A percentile compares a stretch with the other conserved stretches of the same genome.
Conservation (phyloP, 352 stramenopile species). For the Chrysophaeum taylorii region DNA sequence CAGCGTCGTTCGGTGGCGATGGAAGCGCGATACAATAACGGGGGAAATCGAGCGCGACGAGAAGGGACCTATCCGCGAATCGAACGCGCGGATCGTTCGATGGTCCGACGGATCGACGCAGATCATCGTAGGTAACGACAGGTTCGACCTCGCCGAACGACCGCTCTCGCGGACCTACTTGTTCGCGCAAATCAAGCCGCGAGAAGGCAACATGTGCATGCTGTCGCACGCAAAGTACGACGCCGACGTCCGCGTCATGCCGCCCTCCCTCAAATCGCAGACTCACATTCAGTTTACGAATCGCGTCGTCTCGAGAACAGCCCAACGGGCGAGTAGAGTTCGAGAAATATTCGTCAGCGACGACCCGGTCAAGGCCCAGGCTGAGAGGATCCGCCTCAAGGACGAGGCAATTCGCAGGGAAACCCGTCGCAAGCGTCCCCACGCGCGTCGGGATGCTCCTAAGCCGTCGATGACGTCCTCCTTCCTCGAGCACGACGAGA, state of each 20-base stretch:
- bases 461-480: background rate
- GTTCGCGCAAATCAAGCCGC: background rate
- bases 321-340: background rate
- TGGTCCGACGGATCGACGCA: conserved; percentile 25
- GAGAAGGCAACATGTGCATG: background rate
- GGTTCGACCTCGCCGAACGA: conserved; percentile 15
- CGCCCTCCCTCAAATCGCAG: background rate
- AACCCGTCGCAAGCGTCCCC: background rate
- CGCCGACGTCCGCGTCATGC: background rate
- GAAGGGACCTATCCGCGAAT: background rate
- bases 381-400: background rate
- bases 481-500: conserved; percentile 2
- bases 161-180: background rate
- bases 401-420: background rate
- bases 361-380: background rate
- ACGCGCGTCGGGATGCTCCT: background rate
- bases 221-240: background rate
- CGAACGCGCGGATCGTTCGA: conserved; percentile 22
- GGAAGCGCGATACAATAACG: conserved; percentile 10
- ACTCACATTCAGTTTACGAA: conserved; percentile 1
- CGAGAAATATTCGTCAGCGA: background rate
- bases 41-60: conserved; percentile 10
- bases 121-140: conserved; percentile 21
- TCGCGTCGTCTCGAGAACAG: background rate
- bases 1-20: conserved; percentile 21